A percentile compares a stretch with the other conserved stretches of the same genome.
Evolutionary conservation across 2,329 filamentous ascomycete genomes (phyloP).

Genomic region (Rutstroemia sp.): DNA sequence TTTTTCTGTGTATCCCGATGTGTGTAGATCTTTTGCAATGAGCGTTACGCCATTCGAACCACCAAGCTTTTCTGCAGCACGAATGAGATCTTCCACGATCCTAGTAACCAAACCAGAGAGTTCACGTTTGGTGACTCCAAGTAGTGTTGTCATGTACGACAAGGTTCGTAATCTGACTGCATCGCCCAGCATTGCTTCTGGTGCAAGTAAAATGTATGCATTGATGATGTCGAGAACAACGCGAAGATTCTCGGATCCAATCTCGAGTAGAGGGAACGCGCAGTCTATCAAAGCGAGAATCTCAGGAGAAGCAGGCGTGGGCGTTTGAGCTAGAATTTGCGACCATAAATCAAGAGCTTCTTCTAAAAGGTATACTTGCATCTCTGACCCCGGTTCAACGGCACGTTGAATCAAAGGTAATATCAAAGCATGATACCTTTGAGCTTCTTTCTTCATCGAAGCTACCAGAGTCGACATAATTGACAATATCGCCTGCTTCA

Average conservation of each 20-base stretch:
- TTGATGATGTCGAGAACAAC: slow-evolving; percentile 59
- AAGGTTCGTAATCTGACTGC: slow-evolving; percentile 43
- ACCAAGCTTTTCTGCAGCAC: slow-evolving; percentile 53
- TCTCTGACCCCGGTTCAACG: slow-evolving; percentile 65
- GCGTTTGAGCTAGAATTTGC: slow-evolving; percentile 61
- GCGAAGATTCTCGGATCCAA: slow-evolving; percentile 55
- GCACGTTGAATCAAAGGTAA: slow-evolving; percentile 77
- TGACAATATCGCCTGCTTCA: slow-evolving; percentile 88
- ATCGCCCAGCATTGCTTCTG: slow-evolving; percentile 57
- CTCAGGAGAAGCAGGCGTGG: slow-evolving; percentile 51
- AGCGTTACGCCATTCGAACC: slow-evolving; percentile 52
- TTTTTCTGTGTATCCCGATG: slow-evolving; percentile 53
- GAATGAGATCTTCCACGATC: slow-evolving; percentile 59
- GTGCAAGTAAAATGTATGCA: slow-evolving; percentile 62
- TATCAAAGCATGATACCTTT: slow-evolving; percentile 71
- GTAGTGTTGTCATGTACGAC: slow-evolving; percentile 41
- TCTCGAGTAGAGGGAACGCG: slow-evolving; percentile 58
- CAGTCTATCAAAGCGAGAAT: slow-evolving; percentile 57
- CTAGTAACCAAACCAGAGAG: slow-evolving; percentile 50
- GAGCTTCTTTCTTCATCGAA: slow-evolving; percentile 72
- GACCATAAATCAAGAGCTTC: slow-evolving; percentile 89
- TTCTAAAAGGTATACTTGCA: slow-evolving; percentile 78
- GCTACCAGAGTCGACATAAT: slow-evolving; percentile 80
- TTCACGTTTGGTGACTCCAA: slow-evolving; percentile 49
- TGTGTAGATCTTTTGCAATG: slow-evolving; percentile 59